Evolutionary conservation across 116 monocot genomes (phyloP).

Genomic region (Cymodocea nodosa): DNA sequence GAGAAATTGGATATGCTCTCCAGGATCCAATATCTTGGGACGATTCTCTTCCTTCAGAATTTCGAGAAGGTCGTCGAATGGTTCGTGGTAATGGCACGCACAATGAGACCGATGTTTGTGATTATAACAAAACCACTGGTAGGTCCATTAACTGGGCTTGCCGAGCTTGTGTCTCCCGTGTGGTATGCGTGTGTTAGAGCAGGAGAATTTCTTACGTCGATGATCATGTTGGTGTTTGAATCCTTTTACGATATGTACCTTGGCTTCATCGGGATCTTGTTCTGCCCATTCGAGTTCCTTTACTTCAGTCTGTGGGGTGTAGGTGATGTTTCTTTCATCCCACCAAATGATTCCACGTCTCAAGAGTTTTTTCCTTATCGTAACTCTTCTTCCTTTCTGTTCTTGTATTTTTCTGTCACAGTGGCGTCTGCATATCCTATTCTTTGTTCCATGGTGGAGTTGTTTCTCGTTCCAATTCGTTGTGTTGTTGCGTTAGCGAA

Average conservation of each 20-base stretch:
- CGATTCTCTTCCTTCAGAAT: conserved; percentile 50
- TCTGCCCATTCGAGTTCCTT: conserved; percentile 28
- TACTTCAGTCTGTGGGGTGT: conserved; percentile 11
- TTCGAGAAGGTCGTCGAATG: conserved; percentile 28
- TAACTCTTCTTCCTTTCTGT: not conserved
- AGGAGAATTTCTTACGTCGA: conserved; percentile 13
- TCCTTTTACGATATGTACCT: conserved; percentile 10
- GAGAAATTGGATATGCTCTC: conserved; percentile 52
- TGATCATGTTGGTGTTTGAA: conserved; percentile 10
- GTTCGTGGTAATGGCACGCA: conserved; percentile 17
- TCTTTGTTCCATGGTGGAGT: conserved; percentile 10
- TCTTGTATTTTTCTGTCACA: conserved; percentile 15
- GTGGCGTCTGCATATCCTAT: conserved; percentile 17
- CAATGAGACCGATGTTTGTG: conserved; percentile 12
- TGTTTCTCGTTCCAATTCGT: conserved; percentile 10
- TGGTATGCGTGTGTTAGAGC: conserved; percentile 19
- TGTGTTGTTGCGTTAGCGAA: conserved; percentile 6
- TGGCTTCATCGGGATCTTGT: conserved; percentile 19
- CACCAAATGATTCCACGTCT: not conserved
- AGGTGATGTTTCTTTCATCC: conserved; percentile 20
- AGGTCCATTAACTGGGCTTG: conserved; percentile 10
- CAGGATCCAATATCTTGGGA: conserved; percentile 48
- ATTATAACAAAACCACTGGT: conserved; percentile 17
- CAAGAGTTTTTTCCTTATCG: not conserved
- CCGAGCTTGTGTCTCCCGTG: conserved; percentile 22